Percentiles rank a stretch among this genome's conserved stretches.
Conservation (phyloP, 305 asterid genomes). For the Stenogyne calaminthoides region DNA sequence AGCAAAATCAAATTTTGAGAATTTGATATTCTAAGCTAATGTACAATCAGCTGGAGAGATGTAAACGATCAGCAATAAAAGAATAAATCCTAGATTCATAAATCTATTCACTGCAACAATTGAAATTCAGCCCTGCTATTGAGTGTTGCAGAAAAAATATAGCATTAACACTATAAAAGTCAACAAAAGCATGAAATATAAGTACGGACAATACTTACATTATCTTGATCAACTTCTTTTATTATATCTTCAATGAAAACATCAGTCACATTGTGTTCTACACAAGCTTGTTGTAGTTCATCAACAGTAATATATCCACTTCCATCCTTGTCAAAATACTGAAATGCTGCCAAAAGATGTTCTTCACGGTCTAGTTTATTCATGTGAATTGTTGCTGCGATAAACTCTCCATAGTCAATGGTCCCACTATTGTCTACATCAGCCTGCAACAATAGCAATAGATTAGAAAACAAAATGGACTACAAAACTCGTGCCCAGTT, state of each 20-base stretch:
- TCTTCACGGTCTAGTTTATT: slow-evolving; percentile 97
- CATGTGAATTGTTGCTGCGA: slow-evolving; percentile 93
- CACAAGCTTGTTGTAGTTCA: slow-evolving; percentile 96
- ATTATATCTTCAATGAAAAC: slow-evolving; percentile 82
- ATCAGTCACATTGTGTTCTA: slow-evolving; percentile 78
- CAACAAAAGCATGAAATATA: slow-evolving; percentile 14
- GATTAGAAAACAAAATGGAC: slow-evolving; percentile 45
- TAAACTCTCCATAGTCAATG: slow-evolving; percentile 95
- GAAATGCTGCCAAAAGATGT: slow-evolving; percentile 93
- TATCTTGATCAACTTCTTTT: slow-evolving; percentile 97
- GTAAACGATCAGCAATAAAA: slow-evolving; percentile 7
- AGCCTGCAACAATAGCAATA: slow-evolving; percentile 58
- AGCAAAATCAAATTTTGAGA: neutral
- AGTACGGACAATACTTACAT: slow-evolving; percentile 54
- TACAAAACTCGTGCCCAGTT: slow-evolving; percentile 16
- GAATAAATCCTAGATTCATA: neutral
- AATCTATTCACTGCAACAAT: neutral
- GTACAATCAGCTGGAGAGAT: neutral
- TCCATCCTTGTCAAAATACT: slow-evolving; percentile 94
- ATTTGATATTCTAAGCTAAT: neutral
- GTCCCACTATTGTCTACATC: slow-evolving; percentile 98
- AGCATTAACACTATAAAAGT: neutral
- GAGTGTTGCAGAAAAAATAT: neutral
- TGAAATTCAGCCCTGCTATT: neutral
- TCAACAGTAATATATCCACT: slow-evolving; percentile 96